Percentiles rank a stretch among this genome's conserved stretches.
These are phyloP conservation scores for Rhodotorula toruloides DNA, from an alignment of 768 basidiomycete species.

Conservation along the genomic window DNA sequence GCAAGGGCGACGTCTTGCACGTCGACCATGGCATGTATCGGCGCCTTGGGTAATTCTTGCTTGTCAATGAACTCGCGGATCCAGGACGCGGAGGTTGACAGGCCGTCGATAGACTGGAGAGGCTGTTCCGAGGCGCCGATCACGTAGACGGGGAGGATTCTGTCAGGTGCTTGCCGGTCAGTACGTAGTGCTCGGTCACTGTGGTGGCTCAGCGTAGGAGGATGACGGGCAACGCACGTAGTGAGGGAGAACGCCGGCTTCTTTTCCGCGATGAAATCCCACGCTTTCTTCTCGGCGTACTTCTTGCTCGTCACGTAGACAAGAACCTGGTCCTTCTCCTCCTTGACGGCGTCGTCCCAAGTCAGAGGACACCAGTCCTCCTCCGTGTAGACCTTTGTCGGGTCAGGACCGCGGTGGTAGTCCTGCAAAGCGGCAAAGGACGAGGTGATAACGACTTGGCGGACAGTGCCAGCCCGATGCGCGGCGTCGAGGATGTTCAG, in stretches of 20 bases:
- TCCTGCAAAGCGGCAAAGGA: conserved; percentile 13
- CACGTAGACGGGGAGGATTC: conserved; percentile 19
- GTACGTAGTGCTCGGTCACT: no score
- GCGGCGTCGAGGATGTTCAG: background rate
- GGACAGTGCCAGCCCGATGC: background rate
- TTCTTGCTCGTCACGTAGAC: conserved; percentile 20
- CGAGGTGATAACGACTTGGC: conserved; percentile 1
- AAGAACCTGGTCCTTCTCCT: background rate
- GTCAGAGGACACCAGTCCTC: conserved; percentile 16
- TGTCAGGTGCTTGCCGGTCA: background rate
- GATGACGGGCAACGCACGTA: conserved; percentile 9
- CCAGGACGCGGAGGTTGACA: conserved; percentile 10
- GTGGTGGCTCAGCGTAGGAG: no score
- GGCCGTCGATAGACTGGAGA: background rate
- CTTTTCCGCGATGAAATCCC: conserved; percentile 30
- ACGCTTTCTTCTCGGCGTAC: conserved; percentile 32
- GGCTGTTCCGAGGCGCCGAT: conserved; percentile 23
- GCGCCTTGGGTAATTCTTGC: background rate
- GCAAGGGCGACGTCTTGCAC: conserved; percentile 5
- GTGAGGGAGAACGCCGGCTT: conserved; percentile 25
- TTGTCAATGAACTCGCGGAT: conserved; percentile 17
- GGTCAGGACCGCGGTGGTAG: background rate
- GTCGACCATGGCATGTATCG: conserved; percentile 11
- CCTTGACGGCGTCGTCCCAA: conserved; percentile 10
- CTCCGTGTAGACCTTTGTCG: conserved; percentile 3